A percentile compares a stretch with the other conserved stretches of the same genome.
These are phyloP conservation scores for Tilletia indica DNA, from an alignment of 1,284 basidiomycete genomes.

Conservation along the genomic window DNA sequence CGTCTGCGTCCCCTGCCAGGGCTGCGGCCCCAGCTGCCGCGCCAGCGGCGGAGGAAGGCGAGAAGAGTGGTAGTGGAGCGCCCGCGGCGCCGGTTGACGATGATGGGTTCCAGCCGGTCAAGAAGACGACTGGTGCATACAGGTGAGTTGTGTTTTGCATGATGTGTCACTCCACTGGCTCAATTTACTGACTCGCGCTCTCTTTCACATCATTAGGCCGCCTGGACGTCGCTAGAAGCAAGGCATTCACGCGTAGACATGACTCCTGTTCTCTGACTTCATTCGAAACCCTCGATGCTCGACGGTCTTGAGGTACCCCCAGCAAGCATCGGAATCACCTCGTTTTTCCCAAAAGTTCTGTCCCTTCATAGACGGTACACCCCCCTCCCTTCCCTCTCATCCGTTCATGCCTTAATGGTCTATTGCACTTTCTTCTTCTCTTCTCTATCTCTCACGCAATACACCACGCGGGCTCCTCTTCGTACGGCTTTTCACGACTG, in stretches of 20 bases:
- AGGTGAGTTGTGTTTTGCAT: slow-evolving; percentile 8
- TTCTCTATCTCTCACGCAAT: neutral
- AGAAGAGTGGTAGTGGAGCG: neutral
- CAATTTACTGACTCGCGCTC: slow-evolving; percentile 1
- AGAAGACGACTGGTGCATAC: slow-evolving; percentile 20
- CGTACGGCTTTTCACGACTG: neutral
- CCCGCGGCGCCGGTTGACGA: slow-evolving; percentile 2
- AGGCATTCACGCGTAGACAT: no score
- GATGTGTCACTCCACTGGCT: neutral
- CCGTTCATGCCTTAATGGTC: neutral
- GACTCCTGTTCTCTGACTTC: no score
- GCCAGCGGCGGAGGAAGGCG: neutral
- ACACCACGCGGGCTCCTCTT: neutral
- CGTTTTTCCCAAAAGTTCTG: no score
- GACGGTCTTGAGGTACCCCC: no score
- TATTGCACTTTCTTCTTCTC: neutral
- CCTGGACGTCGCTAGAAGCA: neutral
- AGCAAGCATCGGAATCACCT: no score
- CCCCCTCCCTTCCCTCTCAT: neutral
- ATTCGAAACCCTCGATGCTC: no score
- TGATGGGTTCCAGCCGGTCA: slow-evolving; percentile 24
- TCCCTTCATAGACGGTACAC: neutral
- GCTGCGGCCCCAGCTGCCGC: neutral
- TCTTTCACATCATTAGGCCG: neutral
- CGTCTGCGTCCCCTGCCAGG: slow-evolving; percentile 19